Percentiles rank a stretch among this genome's conserved stretches.
Conservation (phyloP, 2,329 filamentous ascomycete species). For the Colletotrichum graminicola region DNA sequence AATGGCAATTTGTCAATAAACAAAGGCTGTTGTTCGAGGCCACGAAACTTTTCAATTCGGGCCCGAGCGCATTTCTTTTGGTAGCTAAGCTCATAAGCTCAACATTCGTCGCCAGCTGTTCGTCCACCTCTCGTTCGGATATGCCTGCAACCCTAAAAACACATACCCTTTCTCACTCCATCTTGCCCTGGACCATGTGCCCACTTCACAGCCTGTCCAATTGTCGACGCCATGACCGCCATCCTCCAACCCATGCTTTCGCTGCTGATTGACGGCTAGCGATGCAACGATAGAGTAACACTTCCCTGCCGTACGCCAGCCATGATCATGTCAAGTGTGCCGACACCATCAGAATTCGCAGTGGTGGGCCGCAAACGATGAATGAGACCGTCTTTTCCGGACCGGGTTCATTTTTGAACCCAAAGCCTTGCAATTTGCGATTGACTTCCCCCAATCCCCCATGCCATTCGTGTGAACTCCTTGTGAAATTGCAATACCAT, state of each 20-base stretch:
- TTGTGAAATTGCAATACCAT: constrained; percentile 29
- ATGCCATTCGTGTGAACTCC: constrained; percentile 29
- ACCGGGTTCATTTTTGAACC: constrained; percentile 25
- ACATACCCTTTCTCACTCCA: background rate
- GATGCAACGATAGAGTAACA: constrained; percentile 16
- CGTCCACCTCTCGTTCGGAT: constrained; percentile 17
- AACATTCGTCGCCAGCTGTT: constrained; percentile 26
- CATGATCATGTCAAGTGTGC: constrained; percentile 20
- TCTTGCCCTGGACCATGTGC: constrained; percentile 26
- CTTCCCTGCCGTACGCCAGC: constrained; percentile 25
- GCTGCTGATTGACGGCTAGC: constrained; percentile 20
- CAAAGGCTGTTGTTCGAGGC: background rate
- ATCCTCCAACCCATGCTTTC: background rate
- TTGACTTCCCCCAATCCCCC: constrained; percentile 21
- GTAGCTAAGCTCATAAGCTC: constrained; percentile 33
- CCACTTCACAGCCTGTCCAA: constrained; percentile 15
- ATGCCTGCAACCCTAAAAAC: constrained; percentile 7
- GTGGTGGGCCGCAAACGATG: constrained; percentile 30
- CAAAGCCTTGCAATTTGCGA: constrained; percentile 37
- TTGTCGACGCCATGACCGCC: background rate
- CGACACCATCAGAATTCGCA: constrained; percentile 3
- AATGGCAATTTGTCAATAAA: too few relatives aligned
- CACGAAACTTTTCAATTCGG: constrained; percentile 27
- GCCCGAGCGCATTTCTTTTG: constrained; percentile 30
- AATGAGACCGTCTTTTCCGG: constrained; percentile 29